phyloP scores from a whole-genome alignment of 2,329 filamentous ascomycete species.

The Raffaelea albimanens region DNA sequence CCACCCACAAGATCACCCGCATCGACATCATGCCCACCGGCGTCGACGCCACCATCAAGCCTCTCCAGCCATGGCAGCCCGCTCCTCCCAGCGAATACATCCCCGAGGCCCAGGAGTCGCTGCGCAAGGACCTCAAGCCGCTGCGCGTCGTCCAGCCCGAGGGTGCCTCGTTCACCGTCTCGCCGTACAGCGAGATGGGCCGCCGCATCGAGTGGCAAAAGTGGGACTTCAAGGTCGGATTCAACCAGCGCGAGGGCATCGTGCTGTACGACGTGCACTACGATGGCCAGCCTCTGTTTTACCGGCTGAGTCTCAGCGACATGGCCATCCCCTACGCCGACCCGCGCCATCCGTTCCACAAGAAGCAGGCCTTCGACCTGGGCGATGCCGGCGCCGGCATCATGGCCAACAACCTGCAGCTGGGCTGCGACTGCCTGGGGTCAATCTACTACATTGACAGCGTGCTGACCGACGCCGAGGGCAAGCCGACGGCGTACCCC shows the following conservation, averaged over 20 bases:
- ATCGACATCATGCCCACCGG: conserved; percentile 34
- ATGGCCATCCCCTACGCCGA: conserved; percentile 60
- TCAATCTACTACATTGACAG: conserved; percentile 54
- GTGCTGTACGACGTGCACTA: conserved; percentile 63
- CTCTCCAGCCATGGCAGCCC: conserved; percentile 27
- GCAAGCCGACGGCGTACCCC: conserved; percentile 35
- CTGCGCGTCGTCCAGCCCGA: conserved; percentile 25
- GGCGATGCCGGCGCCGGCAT: conserved; percentile 60
- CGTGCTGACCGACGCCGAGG: conserved; percentile 41
- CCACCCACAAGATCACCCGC: conserved; percentile 31
- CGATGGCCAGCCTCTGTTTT: conserved; percentile 54
- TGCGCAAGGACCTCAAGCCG: conserved; percentile 43
- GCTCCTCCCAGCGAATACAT: conserved; percentile 26
- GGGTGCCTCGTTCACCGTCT: conserved; percentile 33
- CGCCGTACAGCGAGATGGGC: conserved; percentile 21
- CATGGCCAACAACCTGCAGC: conserved; percentile 56
- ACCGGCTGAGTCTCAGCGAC: conserved; percentile 58
- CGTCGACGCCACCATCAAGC: conserved; percentile 39
- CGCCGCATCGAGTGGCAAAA: conserved; percentile 51
- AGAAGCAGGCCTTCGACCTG: conserved; percentile 66
- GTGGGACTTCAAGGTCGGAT: conserved; percentile 60
- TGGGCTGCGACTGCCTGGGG: conserved; percentile 64
- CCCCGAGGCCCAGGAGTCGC: conserved; percentile 24
- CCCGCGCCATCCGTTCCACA: conserved; percentile 54
- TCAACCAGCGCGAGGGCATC: conserved; percentile 61